Evolutionary conservation across 2,329 filamentous ascomycete species (phyloP).

Genomic region (Arthrinium phaeospermum): DNA sequence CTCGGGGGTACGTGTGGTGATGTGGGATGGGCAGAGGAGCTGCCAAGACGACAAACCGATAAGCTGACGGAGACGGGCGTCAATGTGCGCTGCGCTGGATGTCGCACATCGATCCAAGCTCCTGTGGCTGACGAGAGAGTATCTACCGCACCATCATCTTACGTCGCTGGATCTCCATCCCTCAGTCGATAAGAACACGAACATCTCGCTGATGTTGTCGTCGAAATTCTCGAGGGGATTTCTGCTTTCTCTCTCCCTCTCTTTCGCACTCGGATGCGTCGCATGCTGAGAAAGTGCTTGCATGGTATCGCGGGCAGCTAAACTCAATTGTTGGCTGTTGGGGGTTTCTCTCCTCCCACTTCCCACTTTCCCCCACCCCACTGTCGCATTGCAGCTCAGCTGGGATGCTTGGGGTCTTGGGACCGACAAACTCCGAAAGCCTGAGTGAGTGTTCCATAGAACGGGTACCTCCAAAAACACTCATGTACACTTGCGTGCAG

Average conservation of each 20-base stretch:
- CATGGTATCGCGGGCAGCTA: not conserved
- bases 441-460: not conserved
- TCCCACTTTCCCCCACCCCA: not conserved
- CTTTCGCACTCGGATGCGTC: not conserved
- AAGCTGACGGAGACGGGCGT: not conserved
- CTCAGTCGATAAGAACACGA: not conserved
- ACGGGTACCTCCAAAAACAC: not conserved
- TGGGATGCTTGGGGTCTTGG: not conserved
- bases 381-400: slow-evolving; percentile 13
- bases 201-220: slow-evolving; percentile 7
- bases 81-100: not conserved
- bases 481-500: not conserved
- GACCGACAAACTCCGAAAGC: slow-evolving; percentile 3
- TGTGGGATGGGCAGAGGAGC: not conserved
- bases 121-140: not conserved
- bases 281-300: not conserved
- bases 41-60: slow-evolving; percentile 5
- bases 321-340: slow-evolving; percentile 28
- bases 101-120: not conserved
- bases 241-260: not conserved
- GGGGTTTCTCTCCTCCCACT: slow-evolving; percentile 17
- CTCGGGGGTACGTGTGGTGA: not conserved
- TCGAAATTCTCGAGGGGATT: not conserved
- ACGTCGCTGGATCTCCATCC: not conserved
- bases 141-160: not conserved